phyloP scores from a whole-genome alignment of 2,329 filamentous ascomycete species.

The Talaromyces sp. region DNA sequence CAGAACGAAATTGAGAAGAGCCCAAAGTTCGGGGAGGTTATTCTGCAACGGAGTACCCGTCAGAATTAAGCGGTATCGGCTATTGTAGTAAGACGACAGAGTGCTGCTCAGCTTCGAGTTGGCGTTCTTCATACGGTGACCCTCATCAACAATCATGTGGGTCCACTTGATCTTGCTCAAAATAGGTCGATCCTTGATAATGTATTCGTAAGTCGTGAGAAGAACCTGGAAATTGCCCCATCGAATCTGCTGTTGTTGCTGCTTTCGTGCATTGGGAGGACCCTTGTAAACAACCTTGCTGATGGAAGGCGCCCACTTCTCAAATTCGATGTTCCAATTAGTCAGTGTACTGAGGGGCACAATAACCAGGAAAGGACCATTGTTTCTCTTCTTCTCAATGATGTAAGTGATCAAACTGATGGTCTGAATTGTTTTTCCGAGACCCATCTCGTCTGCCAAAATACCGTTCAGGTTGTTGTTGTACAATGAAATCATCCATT shows the following conservation, averaged over 20 bases:
- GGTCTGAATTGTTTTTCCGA: constrained; percentile 98
- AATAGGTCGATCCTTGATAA: constrained; percentile 96
- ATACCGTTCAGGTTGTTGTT: constrained; percentile 99
- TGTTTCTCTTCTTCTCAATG: constrained; percentile 91
- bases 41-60: constrained; percentile 98
- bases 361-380: constrained; percentile 92
- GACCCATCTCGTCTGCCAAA: constrained; percentile 98
- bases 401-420: constrained; percentile 97
- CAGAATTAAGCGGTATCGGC: constrained; percentile 92
- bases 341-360: constrained; percentile 95
- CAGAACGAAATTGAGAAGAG: constrained; percentile 96
- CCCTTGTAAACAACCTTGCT: constrained; percentile 94
- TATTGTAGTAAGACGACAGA: constrained; percentile 92
- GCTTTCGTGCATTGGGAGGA: constrained; percentile 82
- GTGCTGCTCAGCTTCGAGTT: constrained; percentile 95
- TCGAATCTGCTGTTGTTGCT: constrained; percentile 90
- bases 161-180: constrained; percentile 99
- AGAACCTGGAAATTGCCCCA: constrained; percentile 95
- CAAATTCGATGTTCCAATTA: constrained; percentile 98
- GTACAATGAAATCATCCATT: constrained; percentile 99
- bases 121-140: constrained; percentile 99
- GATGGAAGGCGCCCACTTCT: constrained; percentile 95
- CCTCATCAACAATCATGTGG: constrained; percentile 99
- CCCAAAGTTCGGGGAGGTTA: constrained; percentile 94
- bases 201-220: constrained; percentile 97